These are phyloP conservation scores for Eucalyptus erythrocorys DNA, from an alignment of 345 rosid genomes.

Conservation along the genomic window DNA sequence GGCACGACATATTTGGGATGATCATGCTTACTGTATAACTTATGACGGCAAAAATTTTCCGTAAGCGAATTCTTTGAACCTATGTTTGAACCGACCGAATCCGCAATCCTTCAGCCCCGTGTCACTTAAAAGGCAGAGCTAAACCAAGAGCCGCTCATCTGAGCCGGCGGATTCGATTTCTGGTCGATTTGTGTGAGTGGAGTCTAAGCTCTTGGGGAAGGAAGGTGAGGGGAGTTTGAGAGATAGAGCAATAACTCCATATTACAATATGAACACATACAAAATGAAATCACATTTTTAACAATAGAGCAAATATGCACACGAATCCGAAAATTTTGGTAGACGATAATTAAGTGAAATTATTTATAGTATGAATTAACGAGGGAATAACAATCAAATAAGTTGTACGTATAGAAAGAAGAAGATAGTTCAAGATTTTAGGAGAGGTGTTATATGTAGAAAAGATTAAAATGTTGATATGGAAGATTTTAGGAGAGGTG, in stretches of 20 bases:
- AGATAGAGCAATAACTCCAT: neutral
- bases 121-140: neutral
- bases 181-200: neutral
- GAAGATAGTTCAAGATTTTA: neutral
- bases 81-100: neutral
- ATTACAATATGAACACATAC: neutral
- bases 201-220: neutral
- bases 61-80: neutral
- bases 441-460: neutral
- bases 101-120: neutral
- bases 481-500: too few species aligned
- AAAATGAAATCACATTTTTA: neutral
- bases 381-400: rapidly evolving
- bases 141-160: neutral
- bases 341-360: neutral
- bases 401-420: neutral
- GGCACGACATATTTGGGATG: neutral
- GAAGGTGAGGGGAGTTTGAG: neutral
- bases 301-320: neutral
- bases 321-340: neutral
- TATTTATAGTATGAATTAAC: neutral
- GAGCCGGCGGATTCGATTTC: neutral
- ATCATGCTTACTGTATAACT: neutral
- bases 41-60: rapidly evolving
- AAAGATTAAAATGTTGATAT: neutral